These are phyloP conservation scores for Hemileccinum rubropunctum DNA, from an alignment of 768 basidiomycete genomes.

Conservation along the genomic window DNA sequence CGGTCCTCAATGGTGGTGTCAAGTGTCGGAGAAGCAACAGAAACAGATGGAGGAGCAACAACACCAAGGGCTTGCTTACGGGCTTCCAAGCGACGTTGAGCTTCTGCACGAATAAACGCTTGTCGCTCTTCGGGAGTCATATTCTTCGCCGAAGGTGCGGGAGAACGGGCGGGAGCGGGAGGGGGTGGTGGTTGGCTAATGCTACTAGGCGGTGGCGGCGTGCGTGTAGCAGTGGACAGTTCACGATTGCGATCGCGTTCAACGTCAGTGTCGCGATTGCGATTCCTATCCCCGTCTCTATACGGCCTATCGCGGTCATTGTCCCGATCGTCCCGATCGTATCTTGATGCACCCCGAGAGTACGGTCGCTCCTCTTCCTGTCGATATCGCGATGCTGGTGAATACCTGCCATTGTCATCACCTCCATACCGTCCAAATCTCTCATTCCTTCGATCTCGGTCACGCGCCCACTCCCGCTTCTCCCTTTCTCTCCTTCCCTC, in stretches of 20 bases:
- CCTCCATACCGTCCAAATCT: constrained; percentile 69
- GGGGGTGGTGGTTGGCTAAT: constrained; percentile 45
- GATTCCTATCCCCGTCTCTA: constrained; percentile 31
- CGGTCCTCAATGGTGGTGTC: constrained; percentile 85
- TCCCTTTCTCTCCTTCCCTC: constrained; percentile 77
- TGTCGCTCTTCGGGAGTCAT: constrained; percentile 86
- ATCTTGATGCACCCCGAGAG: constrained; percentile 41
- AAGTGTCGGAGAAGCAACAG: constrained; percentile 46
- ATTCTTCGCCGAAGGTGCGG: constrained; percentile 58
- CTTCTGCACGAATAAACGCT: constrained; percentile 76
- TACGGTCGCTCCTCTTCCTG: constrained; percentile 54
- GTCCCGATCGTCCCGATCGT: constrained; percentile 39
- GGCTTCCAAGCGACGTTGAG: constrained; percentile 76
- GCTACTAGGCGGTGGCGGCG: constrained; percentile 46
- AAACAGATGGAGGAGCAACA: constrained; percentile 36
- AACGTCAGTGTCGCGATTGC: constrained; percentile 23
- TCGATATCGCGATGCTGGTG: constrained; percentile 30
- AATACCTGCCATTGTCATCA: constrained; percentile 32
- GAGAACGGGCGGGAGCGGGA: constrained; percentile 54
- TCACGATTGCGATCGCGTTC: constrained; percentile 40
- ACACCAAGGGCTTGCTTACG: constrained; percentile 86
- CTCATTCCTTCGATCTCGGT: constrained; percentile 83
- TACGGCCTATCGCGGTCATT: constrained; percentile 29
- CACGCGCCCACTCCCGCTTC: constrained; percentile 71
- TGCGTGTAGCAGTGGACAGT: constrained; percentile 37